phyloP scores from a whole-genome alignment of 2,329 filamentous ascomycete genomes.

The Hymenoscyphus fructigenus region DNA sequence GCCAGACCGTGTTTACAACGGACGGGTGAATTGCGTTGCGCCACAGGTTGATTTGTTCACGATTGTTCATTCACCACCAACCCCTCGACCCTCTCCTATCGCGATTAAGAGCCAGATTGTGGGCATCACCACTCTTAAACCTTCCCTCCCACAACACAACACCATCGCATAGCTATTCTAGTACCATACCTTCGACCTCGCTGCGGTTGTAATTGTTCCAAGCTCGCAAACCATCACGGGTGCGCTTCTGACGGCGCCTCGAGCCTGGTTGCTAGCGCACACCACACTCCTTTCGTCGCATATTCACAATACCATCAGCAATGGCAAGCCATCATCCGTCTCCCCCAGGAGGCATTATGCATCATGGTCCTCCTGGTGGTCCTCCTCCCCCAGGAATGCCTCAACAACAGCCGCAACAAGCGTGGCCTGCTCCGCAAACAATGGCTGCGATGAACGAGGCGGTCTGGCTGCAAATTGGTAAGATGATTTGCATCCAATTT shows the following conservation, averaged over 20 bases:
- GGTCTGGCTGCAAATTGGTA: slow-evolving; percentile 93
- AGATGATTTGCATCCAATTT: slow-evolving; percentile 33
- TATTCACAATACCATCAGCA: slow-evolving; percentile 9
- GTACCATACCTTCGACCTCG: not conserved
- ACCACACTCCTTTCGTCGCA: not conserved
- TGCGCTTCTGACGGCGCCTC: slow-evolving; percentile 3
- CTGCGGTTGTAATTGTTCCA: not conserved
- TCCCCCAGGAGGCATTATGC: slow-evolving; percentile 57
- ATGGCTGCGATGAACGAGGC: slow-evolving; percentile 78
- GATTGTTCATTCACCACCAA: not conserved
- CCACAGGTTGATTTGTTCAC: not conserved
- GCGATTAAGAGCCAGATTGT: not conserved
- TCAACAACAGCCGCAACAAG: slow-evolving; percentile 22
- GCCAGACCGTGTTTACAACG: not conserved
- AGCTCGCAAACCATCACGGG: not conserved
- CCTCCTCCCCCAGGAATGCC: slow-evolving; percentile 34
- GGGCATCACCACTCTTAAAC: not conserved
- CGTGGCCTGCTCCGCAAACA: slow-evolving; percentile 62
- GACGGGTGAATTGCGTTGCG: not conserved
- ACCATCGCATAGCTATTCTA: not conserved
- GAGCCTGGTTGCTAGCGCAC: slow-evolving; percentile 3
- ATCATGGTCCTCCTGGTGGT: slow-evolving; percentile 35
- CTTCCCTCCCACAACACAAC: not conserved
- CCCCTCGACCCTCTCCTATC: not conserved
- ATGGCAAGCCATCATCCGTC: slow-evolving; percentile 39